Conservation (phyloP, 2,329 filamentous ascomycete genomes). For the Xylariaceae sp. region DNA sequence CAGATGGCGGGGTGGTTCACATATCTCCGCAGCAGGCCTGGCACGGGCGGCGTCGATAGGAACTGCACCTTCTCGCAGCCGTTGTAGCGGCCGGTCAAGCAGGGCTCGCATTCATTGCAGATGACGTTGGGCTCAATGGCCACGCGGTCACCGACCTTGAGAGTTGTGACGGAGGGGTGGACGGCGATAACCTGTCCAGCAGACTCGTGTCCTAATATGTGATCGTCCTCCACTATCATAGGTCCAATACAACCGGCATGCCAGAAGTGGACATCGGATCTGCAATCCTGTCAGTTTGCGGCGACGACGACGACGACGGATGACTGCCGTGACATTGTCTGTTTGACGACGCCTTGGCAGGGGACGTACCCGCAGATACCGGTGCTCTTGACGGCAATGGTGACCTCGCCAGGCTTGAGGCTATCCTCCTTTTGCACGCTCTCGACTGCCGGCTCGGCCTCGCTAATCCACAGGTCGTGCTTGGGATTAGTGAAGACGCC, state of each 20-base stretch:
- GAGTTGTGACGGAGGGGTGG: slow-evolving; percentile 69
- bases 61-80: slow-evolving; percentile 84
- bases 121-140: slow-evolving; percentile 93
- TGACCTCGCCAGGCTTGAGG: slow-evolving; percentile 77
- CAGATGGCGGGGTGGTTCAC: slow-evolving; percentile 91
- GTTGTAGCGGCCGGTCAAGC: slow-evolving; percentile 89
- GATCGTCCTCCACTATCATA: slow-evolving; percentile 84
- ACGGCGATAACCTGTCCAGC: slow-evolving; percentile 77
- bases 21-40: slow-evolving; percentile 82
- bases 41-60: slow-evolving; percentile 83
- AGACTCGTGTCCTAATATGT: slow-evolving; percentile 93
- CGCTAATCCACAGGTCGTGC: slow-evolving; percentile 84
- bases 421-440: slow-evolving; percentile 62
- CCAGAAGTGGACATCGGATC: slow-evolving; percentile 96
- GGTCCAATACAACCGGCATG: slow-evolving; percentile 90
- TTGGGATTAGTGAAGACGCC: slow-evolving; percentile 92
- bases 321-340: no score
- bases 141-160: slow-evolving; percentile 83
- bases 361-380: slow-evolving; percentile 80
- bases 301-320: no score
- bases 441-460: slow-evolving; percentile 70
- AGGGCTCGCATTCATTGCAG: slow-evolving; percentile 85
- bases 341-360: no score
- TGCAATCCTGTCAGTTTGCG: slow-evolving; percentile 32
- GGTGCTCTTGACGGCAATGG: slow-evolving; percentile 83